Percentiles rank a stretch among this genome's conserved stretches.
phyloP scores from a whole-genome alignment of 2,329 filamentous ascomycete genomes.

The Sphaerulina musiva region DNA sequence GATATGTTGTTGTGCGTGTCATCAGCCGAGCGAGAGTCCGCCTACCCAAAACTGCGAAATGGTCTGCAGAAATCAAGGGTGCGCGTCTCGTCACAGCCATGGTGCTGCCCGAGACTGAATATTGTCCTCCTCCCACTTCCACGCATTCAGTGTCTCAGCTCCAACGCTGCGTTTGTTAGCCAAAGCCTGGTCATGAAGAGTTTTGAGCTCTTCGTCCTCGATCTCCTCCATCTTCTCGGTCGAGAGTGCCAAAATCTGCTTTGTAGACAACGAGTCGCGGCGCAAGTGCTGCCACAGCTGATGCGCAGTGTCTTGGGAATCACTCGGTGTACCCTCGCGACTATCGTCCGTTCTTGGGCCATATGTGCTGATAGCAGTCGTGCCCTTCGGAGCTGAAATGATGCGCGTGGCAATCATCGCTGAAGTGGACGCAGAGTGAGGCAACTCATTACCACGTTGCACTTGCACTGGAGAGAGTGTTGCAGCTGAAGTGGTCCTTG shows the following conservation, averaged over 20 bases:
- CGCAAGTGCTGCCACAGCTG: conserved; percentile 38
- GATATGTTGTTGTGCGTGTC: too few species aligned
- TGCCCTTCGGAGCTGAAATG: conserved; percentile 15
- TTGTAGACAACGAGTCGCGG: conserved; percentile 26
- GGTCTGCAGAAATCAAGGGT: neutral
- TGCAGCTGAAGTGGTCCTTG: neutral
- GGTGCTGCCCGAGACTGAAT: conserved; percentile 18
- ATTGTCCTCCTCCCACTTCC: conserved; percentile 29
- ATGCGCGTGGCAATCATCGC: conserved; percentile 9
- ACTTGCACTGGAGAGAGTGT: neutral
- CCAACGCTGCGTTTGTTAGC: conserved; percentile 39
- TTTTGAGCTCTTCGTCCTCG: conserved; percentile 26
- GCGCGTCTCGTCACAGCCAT: conserved; percentile 21
- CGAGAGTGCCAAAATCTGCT: conserved; percentile 21
- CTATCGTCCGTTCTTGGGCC: neutral
- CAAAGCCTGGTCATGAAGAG: conserved; percentile 32
- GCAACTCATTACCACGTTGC: neutral
- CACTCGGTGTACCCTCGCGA: conserved; percentile 8
- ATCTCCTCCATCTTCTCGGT: conserved; percentile 22
- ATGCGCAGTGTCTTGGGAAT: conserved; percentile 28
- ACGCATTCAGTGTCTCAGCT: conserved; percentile 36
- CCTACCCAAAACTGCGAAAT: neutral
- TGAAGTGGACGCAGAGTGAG: conserved; percentile 9
- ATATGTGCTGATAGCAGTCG: conserved; percentile 4
- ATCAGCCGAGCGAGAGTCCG: neutral